Evolutionary conservation across 2,329 filamentous ascomycete genomes (phyloP), one percentile per base, ranked within the genome.

Genomic region (Penicillium sp.): DNA sequence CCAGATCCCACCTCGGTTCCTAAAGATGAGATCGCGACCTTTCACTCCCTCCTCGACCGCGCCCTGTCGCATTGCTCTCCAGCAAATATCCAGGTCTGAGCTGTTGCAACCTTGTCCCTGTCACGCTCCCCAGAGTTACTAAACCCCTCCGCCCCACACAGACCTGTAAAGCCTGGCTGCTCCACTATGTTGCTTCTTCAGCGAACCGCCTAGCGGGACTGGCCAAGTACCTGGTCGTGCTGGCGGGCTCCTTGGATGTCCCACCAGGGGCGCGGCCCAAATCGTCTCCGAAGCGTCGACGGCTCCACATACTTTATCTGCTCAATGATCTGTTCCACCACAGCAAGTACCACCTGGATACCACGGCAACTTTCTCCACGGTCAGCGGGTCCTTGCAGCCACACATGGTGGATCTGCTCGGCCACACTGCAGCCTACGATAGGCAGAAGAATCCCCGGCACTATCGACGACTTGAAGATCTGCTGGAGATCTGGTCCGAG

Each of bases 91-190:
- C 90, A 95, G 90, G 90, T 95, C 90, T 91, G 88, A 78, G 69
- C 68, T 66, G 70, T 72, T 72, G 69, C 69, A 62, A 65, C 60
- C 57, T 60, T 43, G 56, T 43, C 46, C 49, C 39, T 35, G 29
- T 39, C 48, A 51, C 33, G 62, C 68, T 62, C 61, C 46, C 64
- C 59, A 56, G 61, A 59, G 60, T 62, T 73, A 71, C 75, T 76
- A 76, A 77, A 75, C 58, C 51, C 47, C 45, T 59, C 43, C 50
- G 56, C 44, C 57, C 50, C 61, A 63, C 55, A 67, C 59, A 96
- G 92, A 90, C 86, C 81, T 93, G 90, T 84, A 96, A 93, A 84
- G 82, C 84, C 77, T 96, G 91, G 91, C 88, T 93, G 68, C 77
- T 92, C 71, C 82, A 83, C 67, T 85, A 91, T 78, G 80, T 93